Evolutionary conservation across 177 flowering plant species (phyloP).

Genomic region (Telopea speciosissima): DNA sequence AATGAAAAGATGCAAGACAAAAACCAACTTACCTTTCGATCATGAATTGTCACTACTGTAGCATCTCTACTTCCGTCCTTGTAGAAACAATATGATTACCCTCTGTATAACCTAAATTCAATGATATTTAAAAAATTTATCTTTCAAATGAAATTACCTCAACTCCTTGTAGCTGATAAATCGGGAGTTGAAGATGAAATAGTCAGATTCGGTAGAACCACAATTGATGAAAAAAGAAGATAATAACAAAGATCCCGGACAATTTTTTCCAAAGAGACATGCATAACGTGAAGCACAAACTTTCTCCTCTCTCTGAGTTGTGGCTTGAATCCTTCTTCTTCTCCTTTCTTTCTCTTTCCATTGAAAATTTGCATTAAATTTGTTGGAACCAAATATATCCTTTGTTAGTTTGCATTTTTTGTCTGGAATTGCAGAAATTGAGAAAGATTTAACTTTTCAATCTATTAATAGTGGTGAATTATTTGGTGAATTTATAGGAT

Average conservation of each 20-base stretch:
- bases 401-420: too few species aligned
- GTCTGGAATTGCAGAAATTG: too few species aligned
- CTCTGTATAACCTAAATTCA: neutral
- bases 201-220: neutral
- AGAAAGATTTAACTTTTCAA: too few species aligned
- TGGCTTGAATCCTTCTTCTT: too few species aligned
- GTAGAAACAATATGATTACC: constrained; percentile 1
- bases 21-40: constrained; percentile 7
- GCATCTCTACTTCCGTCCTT: constrained; percentile 9
- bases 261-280: neutral
- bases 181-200: constrained; percentile 24
- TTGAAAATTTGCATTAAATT: too few species aligned
- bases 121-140: too few species aligned
- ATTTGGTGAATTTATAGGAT: too few species aligned
- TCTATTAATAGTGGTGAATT: too few species aligned
- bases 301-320: neutral
- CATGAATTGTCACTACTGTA: constrained; percentile 5
- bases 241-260: too few species aligned
- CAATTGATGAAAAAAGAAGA: neutral
- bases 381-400: too few species aligned
- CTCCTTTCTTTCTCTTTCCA: too few species aligned
- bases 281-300: neutral
- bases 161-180: constrained; percentile 30
- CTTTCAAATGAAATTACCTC: constrained; percentile 28
- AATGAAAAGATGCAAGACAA: constrained; percentile 1